Evolutionary conservation across 768 basidiomycete species (phyloP).

Genomic region (Fomitopsis serialis): DNA sequence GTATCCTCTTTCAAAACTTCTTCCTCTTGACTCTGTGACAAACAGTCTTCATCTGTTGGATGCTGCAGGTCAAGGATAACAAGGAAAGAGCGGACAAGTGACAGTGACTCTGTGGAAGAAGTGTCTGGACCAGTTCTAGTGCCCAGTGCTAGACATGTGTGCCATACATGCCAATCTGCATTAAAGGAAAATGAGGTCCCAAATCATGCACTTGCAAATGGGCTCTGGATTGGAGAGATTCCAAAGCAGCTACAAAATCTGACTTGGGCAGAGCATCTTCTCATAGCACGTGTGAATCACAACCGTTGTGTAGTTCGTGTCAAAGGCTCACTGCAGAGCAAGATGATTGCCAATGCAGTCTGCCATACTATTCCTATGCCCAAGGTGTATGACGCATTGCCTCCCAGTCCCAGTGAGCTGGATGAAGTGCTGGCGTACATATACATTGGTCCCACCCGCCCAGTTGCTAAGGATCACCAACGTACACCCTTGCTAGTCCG

Average conservation of each 20-base stretch:
- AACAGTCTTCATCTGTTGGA: too few relatives aligned
- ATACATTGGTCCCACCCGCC: slow-evolving; percentile 23
- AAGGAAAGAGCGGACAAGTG: too few relatives aligned
- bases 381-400: slow-evolving; percentile 27
- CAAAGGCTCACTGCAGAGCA: slow-evolving; percentile 8
- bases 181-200: too few relatives aligned
- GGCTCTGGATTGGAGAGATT: slow-evolving; percentile 15
- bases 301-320: slow-evolving; percentile 17
- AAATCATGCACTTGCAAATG: slow-evolving; percentile 10
- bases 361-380: slow-evolving; percentile 26
- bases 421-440: slow-evolving; percentile 26
- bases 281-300: slow-evolving; percentile 8
- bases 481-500: slow-evolving; percentile 13
- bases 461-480: slow-evolving; percentile 22
- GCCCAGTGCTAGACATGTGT: too few relatives aligned
- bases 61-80: too few relatives aligned
- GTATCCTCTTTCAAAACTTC: too few relatives aligned
- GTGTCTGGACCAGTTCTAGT: too few relatives aligned
- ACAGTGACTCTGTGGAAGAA: too few relatives aligned
- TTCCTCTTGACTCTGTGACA: too few relatives aligned
- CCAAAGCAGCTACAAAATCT: slow-evolving; percentile 8
- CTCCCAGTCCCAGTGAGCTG: slow-evolving; percentile 27
- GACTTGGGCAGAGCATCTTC: slow-evolving; percentile 10
- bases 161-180: too few relatives aligned
- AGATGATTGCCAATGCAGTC: slow-evolving; percentile 31